Base-by-base conservation (phyloP, 2,329 filamentous ascomycete species). In the Calonectria hongkongensis region DNA sequence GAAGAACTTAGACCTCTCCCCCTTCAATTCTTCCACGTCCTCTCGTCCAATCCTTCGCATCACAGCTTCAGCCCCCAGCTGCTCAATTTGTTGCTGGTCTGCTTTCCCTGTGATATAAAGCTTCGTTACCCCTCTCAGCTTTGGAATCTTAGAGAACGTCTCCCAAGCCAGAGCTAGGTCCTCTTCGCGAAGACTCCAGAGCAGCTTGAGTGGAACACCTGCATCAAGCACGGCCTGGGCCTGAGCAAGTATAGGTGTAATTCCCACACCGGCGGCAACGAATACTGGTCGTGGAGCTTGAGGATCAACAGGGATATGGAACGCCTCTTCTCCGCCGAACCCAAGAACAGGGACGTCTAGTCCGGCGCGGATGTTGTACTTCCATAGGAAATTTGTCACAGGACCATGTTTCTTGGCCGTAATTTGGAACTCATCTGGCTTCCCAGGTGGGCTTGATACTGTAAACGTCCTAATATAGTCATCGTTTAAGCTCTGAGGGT, bases 401-500 rank as follows among this genome's bases (percentile, higher is more conserved):
- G 89, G 87, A 0, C 95, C 95, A 54, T 95, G 90, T 66, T 88
- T 91, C 18, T 94, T 85, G 1, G 92, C 90, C 5, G 94, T 96
- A 74, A 97, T 92, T 77, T 96, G 92, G 69, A 97, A 88, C 78
- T 92, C 87, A 69, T 76, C 82, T 0, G 54, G 64, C 60, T 75
- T 82, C 65, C 65, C 74, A 0, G 92, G 90, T 1, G 86, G 83
- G 2, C 89, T 94, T 1, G 93, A 94, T 0, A 98, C 89, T 2
- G 95, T 98, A 79, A 98, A 98, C 0, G 95, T 97, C 33, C 95
- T 88, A 5, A 97, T 87, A 74, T 91, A 96, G 81, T 98, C 95
- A 80, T 98, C 95, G 78, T 98, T 98, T 18, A 98, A 82, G 77
- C 92, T 94, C 75, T 89, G 88, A 6, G 95, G 95, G 76, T 97